These are phyloP conservation scores for Globisporangium alternatum DNA, from an alignment of 352 stramenopile genomes.

Conservation along the genomic window DNA sequence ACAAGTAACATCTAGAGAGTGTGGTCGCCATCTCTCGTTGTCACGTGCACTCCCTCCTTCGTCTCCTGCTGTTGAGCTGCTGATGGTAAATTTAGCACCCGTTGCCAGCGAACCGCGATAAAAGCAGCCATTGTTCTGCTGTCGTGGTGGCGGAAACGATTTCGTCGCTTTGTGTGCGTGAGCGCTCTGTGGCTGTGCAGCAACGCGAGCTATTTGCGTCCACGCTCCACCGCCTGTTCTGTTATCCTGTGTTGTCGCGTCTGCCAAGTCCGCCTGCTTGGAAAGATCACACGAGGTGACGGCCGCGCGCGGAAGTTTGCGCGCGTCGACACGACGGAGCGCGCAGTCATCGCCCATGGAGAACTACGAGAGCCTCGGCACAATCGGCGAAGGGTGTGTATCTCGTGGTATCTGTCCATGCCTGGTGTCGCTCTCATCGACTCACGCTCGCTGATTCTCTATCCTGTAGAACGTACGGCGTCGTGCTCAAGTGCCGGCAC, in stretches of 20 bases:
- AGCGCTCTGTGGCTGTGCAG: too few species aligned
- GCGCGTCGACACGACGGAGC: not conserved
- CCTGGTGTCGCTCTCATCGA: not conserved
- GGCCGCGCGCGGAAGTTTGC: not conserved
- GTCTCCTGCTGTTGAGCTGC: not conserved
- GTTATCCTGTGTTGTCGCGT: not conserved
- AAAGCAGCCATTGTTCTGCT: not conserved
- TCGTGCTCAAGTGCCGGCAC: conserved; percentile 86
- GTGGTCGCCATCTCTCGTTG: not conserved
- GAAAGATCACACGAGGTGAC: conserved; percentile 1
- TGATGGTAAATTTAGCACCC: not conserved
- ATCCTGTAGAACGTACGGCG: conserved; percentile 66
- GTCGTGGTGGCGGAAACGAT: not conserved
- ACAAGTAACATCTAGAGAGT: not conserved
- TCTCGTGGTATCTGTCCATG: not conserved
- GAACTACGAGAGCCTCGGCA: conserved; percentile 87
- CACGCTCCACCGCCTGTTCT: not conserved
- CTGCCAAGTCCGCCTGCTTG: not conserved
- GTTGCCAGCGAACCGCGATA: not conserved
- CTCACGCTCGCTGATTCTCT: not conserved
- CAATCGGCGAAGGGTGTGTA: conserved; percentile 81
- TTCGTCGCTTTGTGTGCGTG: not conserved
- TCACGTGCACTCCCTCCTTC: not conserved
- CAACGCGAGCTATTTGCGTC: not conserved
- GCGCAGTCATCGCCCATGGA: conserved; percentile 45